A percentile compares a stretch with the other conserved stretches of the same genome.
These are phyloP conservation scores for Streptanthus diversifolius DNA, from an alignment of 345 rosid species.

Conservation along the genomic window DNA sequence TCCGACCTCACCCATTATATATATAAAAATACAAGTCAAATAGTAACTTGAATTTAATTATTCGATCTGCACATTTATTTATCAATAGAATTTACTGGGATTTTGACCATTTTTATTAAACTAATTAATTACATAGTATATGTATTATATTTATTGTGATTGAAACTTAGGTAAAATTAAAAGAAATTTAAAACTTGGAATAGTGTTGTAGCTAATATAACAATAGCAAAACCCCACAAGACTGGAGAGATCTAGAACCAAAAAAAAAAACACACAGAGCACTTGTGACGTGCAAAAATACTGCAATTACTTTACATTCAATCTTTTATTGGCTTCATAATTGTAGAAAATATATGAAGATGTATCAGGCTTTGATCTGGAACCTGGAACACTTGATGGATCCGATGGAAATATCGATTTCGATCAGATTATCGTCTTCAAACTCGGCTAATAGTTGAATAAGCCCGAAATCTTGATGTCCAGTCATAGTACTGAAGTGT, in stretches of 20 bases:
- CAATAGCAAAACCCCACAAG: constrained; percentile 8
- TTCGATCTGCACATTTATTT: too few relatives aligned
- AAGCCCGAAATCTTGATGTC: constrained; percentile 33
- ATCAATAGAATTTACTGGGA: too few relatives aligned
- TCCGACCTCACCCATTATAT: too few relatives aligned
- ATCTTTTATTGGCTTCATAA: not conserved
- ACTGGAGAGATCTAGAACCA: not conserved
- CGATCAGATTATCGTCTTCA: constrained; percentile 85
- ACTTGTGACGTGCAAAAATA: constrained; percentile 20
- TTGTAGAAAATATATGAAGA: not conserved
- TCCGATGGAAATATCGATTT: constrained; percentile 78
- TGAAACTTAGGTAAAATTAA: not conserved
- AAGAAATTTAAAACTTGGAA: not conserved
- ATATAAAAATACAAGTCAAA: too few relatives aligned
- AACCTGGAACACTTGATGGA: constrained; percentile 74
- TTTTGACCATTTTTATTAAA: not conserved
- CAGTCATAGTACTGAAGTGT: not conserved
- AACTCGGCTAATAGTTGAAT: constrained; percentile 53
- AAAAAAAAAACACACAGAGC: not conserved
- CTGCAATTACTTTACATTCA: not conserved
- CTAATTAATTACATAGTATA: not conserved
- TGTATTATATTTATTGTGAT: not conserved
- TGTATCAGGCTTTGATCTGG: constrained; percentile 52
- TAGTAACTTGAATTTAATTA: too few relatives aligned
- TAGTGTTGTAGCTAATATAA: constrained; percentile 3